Conservation (phyloP, 2,329 filamentous ascomycete genomes). For the Zymoseptoria ardabiliae region DNA sequence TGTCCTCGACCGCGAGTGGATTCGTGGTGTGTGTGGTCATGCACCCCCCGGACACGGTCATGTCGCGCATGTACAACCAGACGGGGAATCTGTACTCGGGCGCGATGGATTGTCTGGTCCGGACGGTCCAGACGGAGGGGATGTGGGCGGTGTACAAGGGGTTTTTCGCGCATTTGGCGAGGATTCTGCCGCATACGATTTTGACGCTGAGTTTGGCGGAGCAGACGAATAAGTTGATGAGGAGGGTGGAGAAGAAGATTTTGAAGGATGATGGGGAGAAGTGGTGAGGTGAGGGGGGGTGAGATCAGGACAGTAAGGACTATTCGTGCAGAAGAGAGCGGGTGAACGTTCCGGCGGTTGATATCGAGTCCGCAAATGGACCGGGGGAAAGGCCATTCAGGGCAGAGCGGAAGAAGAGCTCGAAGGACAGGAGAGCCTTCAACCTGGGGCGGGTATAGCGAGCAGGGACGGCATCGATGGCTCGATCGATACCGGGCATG, state of each 20-base stretch:
- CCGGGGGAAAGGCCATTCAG: too few relatives aligned
- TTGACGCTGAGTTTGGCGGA: slow-evolving; percentile 81
- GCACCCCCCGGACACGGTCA: slow-evolving; percentile 98
- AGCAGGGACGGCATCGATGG: too few relatives aligned
- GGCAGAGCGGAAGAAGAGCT: too few relatives aligned
- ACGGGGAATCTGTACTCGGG: slow-evolving; percentile 94
- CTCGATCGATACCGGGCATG: too few relatives aligned
- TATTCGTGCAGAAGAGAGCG: background rate
- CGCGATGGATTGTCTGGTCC: slow-evolving; percentile 83
- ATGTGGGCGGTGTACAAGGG: slow-evolving; percentile 94
- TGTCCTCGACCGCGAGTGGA: slow-evolving; percentile 81
- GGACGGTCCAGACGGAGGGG: slow-evolving; percentile 88
- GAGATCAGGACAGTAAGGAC: background rate
- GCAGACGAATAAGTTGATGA: slow-evolving; percentile 91
- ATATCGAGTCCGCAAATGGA: background rate
- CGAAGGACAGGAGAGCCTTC: too few relatives aligned
- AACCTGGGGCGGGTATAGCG: too few relatives aligned
- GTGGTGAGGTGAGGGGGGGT: background rate
- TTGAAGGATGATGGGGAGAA: slow-evolving; percentile 21
- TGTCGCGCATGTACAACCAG: slow-evolving; percentile 98
- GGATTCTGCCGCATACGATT: slow-evolving; percentile 87
- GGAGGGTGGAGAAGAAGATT: slow-evolving; percentile 62
- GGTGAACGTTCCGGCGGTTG: background rate
- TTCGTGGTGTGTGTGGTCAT: slow-evolving; percentile 97
- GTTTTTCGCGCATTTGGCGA: slow-evolving; percentile 86